Conservation (phyloP, 2,329 filamentous ascomycete species). For the Periconia sp. region DNA sequence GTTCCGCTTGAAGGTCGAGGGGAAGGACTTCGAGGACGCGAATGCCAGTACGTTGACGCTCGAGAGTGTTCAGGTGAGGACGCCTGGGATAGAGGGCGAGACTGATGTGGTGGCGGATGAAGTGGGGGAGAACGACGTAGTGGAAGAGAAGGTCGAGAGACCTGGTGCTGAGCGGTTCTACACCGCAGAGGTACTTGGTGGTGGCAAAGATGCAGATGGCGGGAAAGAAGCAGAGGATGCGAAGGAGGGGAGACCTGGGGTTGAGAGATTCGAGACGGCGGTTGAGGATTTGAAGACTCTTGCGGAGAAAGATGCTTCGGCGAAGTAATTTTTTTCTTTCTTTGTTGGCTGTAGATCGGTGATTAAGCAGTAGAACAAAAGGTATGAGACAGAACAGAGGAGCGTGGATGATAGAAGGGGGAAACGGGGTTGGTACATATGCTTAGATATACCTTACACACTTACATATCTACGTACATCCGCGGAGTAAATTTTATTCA, state of each 20-base stretch:
- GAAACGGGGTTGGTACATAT: too few relatives aligned
- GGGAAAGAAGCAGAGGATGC: neutral
- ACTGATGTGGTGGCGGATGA: conserved; percentile 12
- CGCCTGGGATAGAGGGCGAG: conserved; percentile 20
- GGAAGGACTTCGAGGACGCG: conserved; percentile 45
- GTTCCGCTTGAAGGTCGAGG: conserved; percentile 64
- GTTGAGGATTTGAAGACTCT: conserved; percentile 21
- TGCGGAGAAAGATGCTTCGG: neutral
- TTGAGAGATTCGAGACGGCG: conserved; percentile 62
- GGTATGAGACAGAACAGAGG: too few relatives aligned
- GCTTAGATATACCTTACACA: too few relatives aligned
- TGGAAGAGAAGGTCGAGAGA: conserved; percentile 6
- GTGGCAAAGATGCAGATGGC: neutral
- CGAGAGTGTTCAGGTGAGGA: conserved; percentile 36
- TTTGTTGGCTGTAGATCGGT: too few relatives aligned
- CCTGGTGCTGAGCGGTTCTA: conserved; percentile 55
- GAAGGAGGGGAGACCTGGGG: conserved; percentile 23
- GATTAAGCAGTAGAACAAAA: too few relatives aligned
- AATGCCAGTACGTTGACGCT: conserved; percentile 73
- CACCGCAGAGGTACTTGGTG: conserved; percentile 46
- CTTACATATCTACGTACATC: too few relatives aligned
- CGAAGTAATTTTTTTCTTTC: neutral
- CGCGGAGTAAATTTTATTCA: too few relatives aligned
- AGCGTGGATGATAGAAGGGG: too few relatives aligned
- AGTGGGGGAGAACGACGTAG: conserved; percentile 5